phyloP scores from a whole-genome alignment of 345 rosid genomes.

The Dipteronia dyeriana region DNA sequence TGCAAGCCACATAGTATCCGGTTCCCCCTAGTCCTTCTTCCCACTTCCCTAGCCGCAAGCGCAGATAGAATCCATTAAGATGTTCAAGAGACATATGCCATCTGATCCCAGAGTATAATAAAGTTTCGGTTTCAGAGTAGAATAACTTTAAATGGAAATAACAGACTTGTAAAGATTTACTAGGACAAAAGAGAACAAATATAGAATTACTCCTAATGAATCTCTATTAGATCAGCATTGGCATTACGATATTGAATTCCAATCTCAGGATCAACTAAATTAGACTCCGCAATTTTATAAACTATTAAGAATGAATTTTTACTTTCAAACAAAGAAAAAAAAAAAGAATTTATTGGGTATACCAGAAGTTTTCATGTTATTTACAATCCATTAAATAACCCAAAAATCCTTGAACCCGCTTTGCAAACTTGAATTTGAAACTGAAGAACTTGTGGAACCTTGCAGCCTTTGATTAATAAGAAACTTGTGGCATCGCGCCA shows the following conservation, averaged over 20 bases:
- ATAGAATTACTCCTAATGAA: not conserved
- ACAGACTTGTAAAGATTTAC: not conserved
- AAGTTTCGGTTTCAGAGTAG: not conserved
- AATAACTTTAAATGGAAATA: not conserved
- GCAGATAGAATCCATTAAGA: conserved; percentile 78
- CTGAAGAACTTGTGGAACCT: not conserved
- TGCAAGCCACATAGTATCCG: conserved; percentile 71
- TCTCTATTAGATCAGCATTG: not conserved
- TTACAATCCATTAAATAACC: no score
- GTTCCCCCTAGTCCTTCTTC: conserved; percentile 70
- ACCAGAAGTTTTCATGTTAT: not conserved
- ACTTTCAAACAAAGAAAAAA: no score
- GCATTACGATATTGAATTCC: not conserved
- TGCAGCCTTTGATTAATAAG: no score
- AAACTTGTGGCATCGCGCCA: no score
- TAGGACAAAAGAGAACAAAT: not conserved
- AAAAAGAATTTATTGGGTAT: not conserved
- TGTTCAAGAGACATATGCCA: conserved; percentile 47
- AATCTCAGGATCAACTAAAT: not conserved
- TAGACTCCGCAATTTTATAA: not conserved
- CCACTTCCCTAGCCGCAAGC: conserved; percentile 83
- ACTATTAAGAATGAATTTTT: not conserved
- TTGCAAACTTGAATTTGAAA: not conserved
- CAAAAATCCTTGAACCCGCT: not conserved
- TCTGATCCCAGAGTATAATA: conserved; percentile 33